Percentiles rank a stretch among this genome's conserved stretches.
These are phyloP conservation scores for Geotrichum phurueaensis DNA, from an alignment of 1,139 yeast genomes.

Conservation along the genomic window DNA sequence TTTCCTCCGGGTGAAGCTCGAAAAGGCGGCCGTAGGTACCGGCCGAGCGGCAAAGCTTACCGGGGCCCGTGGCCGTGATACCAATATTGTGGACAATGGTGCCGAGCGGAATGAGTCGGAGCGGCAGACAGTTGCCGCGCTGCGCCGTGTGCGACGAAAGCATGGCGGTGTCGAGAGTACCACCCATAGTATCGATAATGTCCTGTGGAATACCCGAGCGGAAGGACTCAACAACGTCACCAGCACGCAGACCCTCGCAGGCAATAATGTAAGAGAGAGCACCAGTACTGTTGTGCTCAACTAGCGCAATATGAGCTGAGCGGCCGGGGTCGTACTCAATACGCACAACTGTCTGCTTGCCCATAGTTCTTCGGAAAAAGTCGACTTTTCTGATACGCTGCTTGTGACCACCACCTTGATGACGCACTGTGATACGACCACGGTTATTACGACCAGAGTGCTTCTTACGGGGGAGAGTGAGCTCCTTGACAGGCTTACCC, in stretches of 20 bases:
- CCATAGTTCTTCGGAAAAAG: conserved; percentile 58
- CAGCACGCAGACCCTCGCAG: conserved; percentile 86
- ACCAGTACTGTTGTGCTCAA: conserved; percentile 59
- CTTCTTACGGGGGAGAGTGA: conserved; percentile 68
- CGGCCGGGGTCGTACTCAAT: conserved; percentile 96
- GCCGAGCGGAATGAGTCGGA: conserved; percentile 89
- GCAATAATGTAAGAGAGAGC: conserved; percentile 78
- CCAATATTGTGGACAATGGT: conserved; percentile 86
- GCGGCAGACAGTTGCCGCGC: conserved; percentile 91
- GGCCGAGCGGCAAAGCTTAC: conserved; percentile 86
- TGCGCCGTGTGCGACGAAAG: conserved; percentile 81
- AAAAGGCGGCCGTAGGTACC: conserved; percentile 90
- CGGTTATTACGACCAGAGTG: conserved; percentile 86
- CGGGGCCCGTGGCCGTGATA: conserved; percentile 70
- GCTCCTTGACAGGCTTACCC: conserved; percentile 71
- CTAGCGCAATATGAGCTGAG: conserved; percentile 85
- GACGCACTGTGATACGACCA: conserved; percentile 87
- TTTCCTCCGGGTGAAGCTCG: conserved; percentile 66
- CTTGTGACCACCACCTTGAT: conserved; percentile 96
- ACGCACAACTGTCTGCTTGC: conserved; percentile 74
- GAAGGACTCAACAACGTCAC: conserved; percentile 85
- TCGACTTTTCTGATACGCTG: conserved; percentile 82
- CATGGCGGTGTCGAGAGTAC: conserved; percentile 82
- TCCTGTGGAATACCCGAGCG: conserved; percentile 81
- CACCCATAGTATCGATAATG: conserved; percentile 75